Conservation (phyloP, 352 stramenopile genomes). For the Globisporangium okanoganense region DNA sequence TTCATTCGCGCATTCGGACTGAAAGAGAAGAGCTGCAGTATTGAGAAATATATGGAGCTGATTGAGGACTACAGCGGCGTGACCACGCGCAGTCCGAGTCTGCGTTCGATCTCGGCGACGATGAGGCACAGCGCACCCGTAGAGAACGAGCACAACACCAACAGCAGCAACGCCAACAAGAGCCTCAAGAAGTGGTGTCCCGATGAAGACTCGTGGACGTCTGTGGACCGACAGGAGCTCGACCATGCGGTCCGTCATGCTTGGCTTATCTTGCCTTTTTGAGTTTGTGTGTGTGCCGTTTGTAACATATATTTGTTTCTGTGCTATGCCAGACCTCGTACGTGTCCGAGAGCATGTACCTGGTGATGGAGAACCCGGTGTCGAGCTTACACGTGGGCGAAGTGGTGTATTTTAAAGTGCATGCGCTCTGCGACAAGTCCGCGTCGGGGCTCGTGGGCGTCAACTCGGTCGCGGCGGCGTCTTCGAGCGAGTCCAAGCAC, state of each 20-base stretch:
- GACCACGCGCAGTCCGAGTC: not conserved
- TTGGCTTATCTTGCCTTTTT: not conserved
- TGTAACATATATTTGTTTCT: slow-evolving; percentile 7
- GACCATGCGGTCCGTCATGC: slow-evolving; percentile 50
- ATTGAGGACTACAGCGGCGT: slow-evolving; percentile 16
- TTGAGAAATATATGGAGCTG: slow-evolving; percentile 17
- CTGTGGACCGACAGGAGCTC: slow-evolving; percentile 75
- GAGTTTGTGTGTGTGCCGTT: slow-evolving; percentile 6
- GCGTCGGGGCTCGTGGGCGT: slow-evolving; percentile 34
- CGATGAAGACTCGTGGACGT: slow-evolving; percentile 85
- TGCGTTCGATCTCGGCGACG: slow-evolving; percentile 1
- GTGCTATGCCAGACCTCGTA: slow-evolving; percentile 46
- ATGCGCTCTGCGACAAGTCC: slow-evolving; percentile 64
- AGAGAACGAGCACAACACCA: slow-evolving; percentile 3
- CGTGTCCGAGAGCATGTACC: slow-evolving; percentile 78
- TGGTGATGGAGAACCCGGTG: slow-evolving; percentile 65
- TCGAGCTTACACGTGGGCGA: slow-evolving; percentile 57
- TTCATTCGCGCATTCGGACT: not conserved
- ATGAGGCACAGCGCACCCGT: not conserved
- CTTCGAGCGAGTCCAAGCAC: slow-evolving; percentile 25
- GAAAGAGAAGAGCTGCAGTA: not conserved
- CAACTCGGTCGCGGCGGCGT: slow-evolving; percentile 7
- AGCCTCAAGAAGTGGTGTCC: slow-evolving; percentile 27
- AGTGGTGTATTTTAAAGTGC: slow-evolving; percentile 66
- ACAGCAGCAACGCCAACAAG: not conserved